Evolutionary conservation across 371 early-diverging fungal genomes (phyloP).

Genomic region (Syncephalastrum racemosum): DNA sequence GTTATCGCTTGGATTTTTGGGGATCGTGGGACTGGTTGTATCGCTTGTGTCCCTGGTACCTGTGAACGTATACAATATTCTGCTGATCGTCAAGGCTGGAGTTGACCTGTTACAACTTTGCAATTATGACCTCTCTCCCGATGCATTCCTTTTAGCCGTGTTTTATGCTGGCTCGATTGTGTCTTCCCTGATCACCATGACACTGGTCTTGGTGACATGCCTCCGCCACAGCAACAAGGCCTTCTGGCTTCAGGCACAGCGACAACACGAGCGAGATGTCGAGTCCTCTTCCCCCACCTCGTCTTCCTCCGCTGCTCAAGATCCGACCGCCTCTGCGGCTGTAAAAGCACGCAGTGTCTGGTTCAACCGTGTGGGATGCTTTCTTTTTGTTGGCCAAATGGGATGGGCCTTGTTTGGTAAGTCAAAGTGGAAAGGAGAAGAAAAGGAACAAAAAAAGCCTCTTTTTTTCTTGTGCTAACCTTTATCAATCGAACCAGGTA

Average conservation of each 20-base stretch:
- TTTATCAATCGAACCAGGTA: constrained; percentile 13
- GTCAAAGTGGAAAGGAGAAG: constrained; percentile 2
- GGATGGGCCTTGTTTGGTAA: constrained; percentile 34
- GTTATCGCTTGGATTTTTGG: constrained; percentile 25
- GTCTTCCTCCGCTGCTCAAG: neutral
- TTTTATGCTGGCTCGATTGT: constrained; percentile 22
- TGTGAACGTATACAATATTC: constrained; percentile 30
- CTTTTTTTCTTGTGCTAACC: neutral
- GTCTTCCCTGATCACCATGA: constrained; percentile 24
- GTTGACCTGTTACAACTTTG: constrained; percentile 20
- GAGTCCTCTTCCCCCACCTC: neutral
- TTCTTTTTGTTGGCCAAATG: constrained; percentile 30
- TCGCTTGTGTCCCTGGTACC: constrained; percentile 28
- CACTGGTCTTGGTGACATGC: constrained; percentile 21
- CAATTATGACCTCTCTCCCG: constrained; percentile 17
- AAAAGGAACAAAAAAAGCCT: constrained; percentile 3
- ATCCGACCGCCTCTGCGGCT: no score
- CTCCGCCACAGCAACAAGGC: constrained; percentile 10
- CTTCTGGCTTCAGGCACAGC: neutral
- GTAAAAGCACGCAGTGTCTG: constrained; percentile 17
- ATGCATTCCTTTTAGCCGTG: constrained; percentile 10
- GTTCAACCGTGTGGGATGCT: constrained; percentile 25
- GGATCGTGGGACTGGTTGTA: constrained; percentile 27
- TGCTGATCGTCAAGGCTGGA: constrained; percentile 32
- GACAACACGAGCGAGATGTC: constrained; percentile 7